Evolutionary conservation across 768 basidiomycete species (phyloP), one percentile per base, ranked within the genome.

Genomic region (Solioccasus polychromus): DNA sequence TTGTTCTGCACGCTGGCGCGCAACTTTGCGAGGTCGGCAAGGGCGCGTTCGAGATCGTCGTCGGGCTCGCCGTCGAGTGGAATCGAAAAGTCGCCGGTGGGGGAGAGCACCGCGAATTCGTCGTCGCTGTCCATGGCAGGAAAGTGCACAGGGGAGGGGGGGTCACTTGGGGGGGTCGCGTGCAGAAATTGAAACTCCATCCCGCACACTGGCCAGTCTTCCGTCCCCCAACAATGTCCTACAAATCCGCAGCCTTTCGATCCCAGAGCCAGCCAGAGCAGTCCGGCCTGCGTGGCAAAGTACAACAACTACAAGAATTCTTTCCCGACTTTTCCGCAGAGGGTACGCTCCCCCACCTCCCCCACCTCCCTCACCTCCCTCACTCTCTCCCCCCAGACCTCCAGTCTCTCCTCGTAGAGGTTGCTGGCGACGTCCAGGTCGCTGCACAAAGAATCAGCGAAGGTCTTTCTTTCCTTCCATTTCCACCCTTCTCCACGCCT

Each of bases 401-500:
- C 52, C 73, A 77, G 51, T 80, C 83, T 7, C 71, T 87, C 42
- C 75, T 92, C 35, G 51, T 55, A 40, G 89, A 92, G 64, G 78
- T 79, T 18, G 68, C 65, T 29, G 89, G 89, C 35, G 87, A 91
- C 62, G 69, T 82, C 30, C 67, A 85, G 52, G 54, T 82, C 45
- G 89, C 88, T 35, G 85, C 77, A 4, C 76, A 75, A n/a, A 76
- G 82, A 61, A 88, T 92, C 52, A 78, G 71, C 44, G 90, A 92
- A 62, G 89, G 89, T 88, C 30, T 10, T 1, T 3, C 7, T 34
- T 8, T 25, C 8, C 31, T 36, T 10, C 3, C 14, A 30, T 30
- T 17, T 35, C 5, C 29, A 31, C 12, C 24, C 37, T 17, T 6
- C 20, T 30, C 12, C 24, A 35, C 17, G 5, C 18, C 28, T 29